These are phyloP conservation scores for Beauveria bassiana DNA, from an alignment of 2,329 filamentous ascomycete genomes.

Conservation along the genomic window DNA sequence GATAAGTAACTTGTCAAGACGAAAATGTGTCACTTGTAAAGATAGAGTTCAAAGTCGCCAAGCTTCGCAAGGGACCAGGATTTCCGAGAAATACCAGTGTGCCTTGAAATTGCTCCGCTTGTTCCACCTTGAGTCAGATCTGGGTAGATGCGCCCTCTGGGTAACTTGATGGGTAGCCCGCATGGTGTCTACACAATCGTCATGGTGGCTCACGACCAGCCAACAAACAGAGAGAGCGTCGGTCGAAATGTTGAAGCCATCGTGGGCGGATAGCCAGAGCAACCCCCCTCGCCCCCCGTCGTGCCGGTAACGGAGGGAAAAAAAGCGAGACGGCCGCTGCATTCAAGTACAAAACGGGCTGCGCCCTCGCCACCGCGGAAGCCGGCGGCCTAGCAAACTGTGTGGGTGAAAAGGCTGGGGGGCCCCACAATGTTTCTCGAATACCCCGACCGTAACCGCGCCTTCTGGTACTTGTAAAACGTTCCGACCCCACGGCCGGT, in stretches of 20 bases:
- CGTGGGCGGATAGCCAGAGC: background rate
- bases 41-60: too few species aligned
- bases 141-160: background rate
- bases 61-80: too few species aligned
- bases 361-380: slow-evolving; percentile 5
- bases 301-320: slow-evolving; percentile 3
- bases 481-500: background rate
- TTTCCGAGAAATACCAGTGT: too few species aligned
- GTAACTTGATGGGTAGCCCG: too few species aligned
- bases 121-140: background rate
- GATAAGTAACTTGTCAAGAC: too few species aligned
- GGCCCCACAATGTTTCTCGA: background rate
- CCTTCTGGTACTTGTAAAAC: slow-evolving; percentile 3
- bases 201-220: background rate
- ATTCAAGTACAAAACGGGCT: background rate
- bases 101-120: too few species aligned
- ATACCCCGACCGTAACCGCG: slow-evolving; percentile 10
- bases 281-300: too few species aligned
- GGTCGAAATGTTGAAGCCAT: background rate
- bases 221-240: background rate
- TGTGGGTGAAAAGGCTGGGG: slow-evolving; percentile 1
- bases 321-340: background rate
- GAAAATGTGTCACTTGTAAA: too few species aligned
- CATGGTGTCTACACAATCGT: background rate
- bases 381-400: slow-evolving; percentile 4